A percentile compares a stretch with the other conserved stretches of the same genome.
Evolutionary conservation across 1,284 basidiomycete species (phyloP).

Genomic region (Ustilago hordei): DNA sequence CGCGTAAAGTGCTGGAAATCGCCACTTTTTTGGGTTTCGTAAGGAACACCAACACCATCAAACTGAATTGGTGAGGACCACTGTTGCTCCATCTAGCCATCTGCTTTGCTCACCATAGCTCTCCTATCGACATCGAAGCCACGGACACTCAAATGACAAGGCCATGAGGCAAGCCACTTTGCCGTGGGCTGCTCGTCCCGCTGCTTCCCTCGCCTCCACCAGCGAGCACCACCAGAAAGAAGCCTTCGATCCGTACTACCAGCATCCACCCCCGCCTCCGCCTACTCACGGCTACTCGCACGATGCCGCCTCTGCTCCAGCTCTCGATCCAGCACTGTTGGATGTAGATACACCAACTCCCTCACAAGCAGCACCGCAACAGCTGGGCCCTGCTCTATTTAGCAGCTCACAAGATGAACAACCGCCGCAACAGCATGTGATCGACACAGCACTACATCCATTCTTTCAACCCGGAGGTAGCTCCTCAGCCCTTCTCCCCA

Average conservation of each 20-base stretch:
- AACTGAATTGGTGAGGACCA: not conserved
- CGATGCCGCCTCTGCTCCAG: not conserved
- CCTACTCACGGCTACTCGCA: not conserved
- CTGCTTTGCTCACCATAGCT: not conserved
- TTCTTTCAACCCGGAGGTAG: slow-evolving; percentile 24
- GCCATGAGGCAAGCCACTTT: slow-evolving; percentile 45
- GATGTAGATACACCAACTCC: slow-evolving; percentile 14
- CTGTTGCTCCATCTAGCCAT: not conserved
- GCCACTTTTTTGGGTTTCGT: slow-evolving; percentile 4
- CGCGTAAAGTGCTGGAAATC: slow-evolving; percentile 20
- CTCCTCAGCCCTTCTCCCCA: not conserved
- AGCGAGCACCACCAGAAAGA: slow-evolving; percentile 1
- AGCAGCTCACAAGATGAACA: slow-evolving; percentile 8
- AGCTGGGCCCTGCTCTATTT: slow-evolving; percentile 23
- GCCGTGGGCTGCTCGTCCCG: slow-evolving; percentile 32
- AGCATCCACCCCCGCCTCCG: not conserved
- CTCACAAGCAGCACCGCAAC: not conserved
- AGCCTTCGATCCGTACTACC: not conserved
- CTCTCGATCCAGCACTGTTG: slow-evolving; percentile 16
- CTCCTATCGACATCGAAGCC: not conserved
- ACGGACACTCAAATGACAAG: slow-evolving; percentile 13
- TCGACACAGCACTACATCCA: slow-evolving; percentile 24
- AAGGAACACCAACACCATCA: not conserved
- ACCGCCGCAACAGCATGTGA: not conserved
- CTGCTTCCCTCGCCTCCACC: not conserved